Evolutionary conservation across 1,139 yeast genomes (phyloP).

Genomic region (Saccharomyces hybrid): DNA sequence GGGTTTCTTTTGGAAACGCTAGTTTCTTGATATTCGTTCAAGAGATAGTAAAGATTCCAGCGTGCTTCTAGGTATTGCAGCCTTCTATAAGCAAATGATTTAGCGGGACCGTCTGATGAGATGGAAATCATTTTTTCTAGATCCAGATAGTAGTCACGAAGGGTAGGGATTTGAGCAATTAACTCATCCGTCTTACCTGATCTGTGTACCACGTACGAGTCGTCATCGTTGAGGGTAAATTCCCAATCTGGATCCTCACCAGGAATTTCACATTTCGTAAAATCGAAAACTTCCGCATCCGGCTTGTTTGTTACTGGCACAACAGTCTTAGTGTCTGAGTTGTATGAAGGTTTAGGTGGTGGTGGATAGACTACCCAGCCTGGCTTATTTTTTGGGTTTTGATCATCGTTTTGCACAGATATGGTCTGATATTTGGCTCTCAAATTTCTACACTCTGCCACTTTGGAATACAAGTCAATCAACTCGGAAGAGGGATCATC

Average conservation of each 20-base stretch:
- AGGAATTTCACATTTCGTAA: constrained; percentile 60
- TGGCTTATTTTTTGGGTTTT: constrained; percentile 71
- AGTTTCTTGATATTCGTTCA: constrained; percentile 89
- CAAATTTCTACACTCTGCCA: constrained; percentile 62
- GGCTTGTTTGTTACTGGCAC: constrained; percentile 34
- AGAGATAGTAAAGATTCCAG: constrained; percentile 83
- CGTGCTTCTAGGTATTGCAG: constrained; percentile 91
- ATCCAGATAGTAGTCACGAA: constrained; percentile 79
- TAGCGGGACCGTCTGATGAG: constrained; percentile 94
- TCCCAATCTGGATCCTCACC: constrained; percentile 43
- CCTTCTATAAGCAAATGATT: constrained; percentile 91
- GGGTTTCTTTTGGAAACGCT: constrained; percentile 80
- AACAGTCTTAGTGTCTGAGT: constrained; percentile 56
- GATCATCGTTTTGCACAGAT: constrained; percentile 65
- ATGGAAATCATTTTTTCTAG: constrained; percentile 61
- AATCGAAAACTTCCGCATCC: constrained; percentile 51
- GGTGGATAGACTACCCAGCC: constrained; percentile 83
- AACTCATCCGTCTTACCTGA: constrained; percentile 30
- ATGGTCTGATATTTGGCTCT: constrained; percentile 68
- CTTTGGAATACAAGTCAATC: constrained; percentile 59
- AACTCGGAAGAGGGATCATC: constrained; percentile 68
- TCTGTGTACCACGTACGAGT: constrained; percentile 59
- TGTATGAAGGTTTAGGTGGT: constrained; percentile 92
- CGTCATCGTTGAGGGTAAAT: constrained; percentile 50
- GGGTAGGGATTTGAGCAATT: constrained; percentile 61